Conservation (phyloP, 139 green algal species). For the Micractinium conductrix region DNA sequence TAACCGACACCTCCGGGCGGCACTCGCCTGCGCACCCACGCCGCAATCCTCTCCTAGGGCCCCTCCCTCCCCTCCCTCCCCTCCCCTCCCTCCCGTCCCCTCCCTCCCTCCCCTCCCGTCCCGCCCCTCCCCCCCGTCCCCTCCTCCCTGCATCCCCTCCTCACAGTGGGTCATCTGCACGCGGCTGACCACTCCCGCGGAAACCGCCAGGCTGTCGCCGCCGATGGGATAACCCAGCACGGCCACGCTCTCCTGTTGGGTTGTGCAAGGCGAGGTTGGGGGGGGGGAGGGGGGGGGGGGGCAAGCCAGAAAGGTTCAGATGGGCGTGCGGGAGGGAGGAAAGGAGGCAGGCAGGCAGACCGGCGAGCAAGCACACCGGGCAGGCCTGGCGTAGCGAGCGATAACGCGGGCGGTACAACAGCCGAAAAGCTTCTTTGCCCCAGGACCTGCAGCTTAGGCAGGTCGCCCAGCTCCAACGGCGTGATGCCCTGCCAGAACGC, state of each 20-base stretch:
- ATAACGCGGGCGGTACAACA: too few relatives aligned
- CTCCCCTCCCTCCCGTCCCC: background rate
- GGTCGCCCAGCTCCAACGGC: slow-evolving; percentile 77
- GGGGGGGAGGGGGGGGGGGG: too few relatives aligned
- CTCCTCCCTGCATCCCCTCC: background rate
- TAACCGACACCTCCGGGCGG: too few relatives aligned
- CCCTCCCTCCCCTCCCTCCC: background rate
- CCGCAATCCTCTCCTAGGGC: background rate
- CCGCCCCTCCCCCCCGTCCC: too few relatives aligned
- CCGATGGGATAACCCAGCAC: slow-evolving; percentile 85
- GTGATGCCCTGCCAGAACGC: slow-evolving; percentile 83
- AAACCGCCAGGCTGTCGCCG: slow-evolving; percentile 80
- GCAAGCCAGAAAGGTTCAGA: too few relatives aligned
- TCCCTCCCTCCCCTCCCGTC: too few relatives aligned
- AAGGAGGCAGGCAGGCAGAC: too few relatives aligned
- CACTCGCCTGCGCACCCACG: background rate
- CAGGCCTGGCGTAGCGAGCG: too few relatives aligned
- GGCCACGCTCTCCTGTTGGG: slow-evolving; percentile 83
- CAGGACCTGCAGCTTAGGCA: slow-evolving; percentile 66
- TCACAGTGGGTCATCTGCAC: slow-evolving; percentile 94
- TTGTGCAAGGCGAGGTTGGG: too few relatives aligned
- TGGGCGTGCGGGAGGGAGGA: too few relatives aligned
- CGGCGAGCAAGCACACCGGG: too few relatives aligned
- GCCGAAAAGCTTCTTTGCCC: background rate
- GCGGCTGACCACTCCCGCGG: slow-evolving; percentile 77